These are phyloP conservation scores for Penicillium sp. DNA, from an alignment of 2,329 filamentous ascomycete species.

Conservation along the genomic window DNA sequence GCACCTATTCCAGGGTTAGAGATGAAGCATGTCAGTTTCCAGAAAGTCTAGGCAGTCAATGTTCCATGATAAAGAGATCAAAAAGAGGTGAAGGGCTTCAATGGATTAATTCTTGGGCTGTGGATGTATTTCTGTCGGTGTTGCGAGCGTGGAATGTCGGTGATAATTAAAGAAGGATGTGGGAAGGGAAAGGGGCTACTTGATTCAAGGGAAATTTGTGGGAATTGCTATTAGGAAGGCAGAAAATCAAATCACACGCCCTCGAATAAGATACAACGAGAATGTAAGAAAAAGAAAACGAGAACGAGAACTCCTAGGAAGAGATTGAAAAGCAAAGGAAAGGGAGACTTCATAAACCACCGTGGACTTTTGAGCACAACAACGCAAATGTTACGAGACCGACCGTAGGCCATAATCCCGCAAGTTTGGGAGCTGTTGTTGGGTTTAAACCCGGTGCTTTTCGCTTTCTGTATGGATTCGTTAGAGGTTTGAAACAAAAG, in stretches of 20 bases:
- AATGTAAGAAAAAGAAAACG: slow-evolving; percentile 20
- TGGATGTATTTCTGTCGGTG: slow-evolving; percentile 1
- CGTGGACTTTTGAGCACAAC: slow-evolving; percentile 26
- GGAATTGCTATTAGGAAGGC: slow-evolving; percentile 27
- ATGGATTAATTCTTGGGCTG: slow-evolving; percentile 1
- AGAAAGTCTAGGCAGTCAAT: slow-evolving; percentile 25
- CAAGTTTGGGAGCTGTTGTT: slow-evolving; percentile 7
- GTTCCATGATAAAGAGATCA: neutral
- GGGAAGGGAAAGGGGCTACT: slow-evolving; percentile 17
- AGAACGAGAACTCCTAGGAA: slow-evolving; percentile 15
- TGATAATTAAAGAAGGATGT: slow-evolving; percentile 5
- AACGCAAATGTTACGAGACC: slow-evolving; percentile 1
- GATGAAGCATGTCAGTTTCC: slow-evolving; percentile 49
- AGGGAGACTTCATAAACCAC: slow-evolving; percentile 26
- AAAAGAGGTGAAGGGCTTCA: neutral
- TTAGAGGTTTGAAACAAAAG: neutral
- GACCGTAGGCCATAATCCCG: slow-evolving; percentile 3
- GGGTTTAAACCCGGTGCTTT: slow-evolving; percentile 67
- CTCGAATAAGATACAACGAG: slow-evolving; percentile 39
- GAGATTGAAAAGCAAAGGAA: slow-evolving; percentile 15
- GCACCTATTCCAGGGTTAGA: slow-evolving; percentile 42
- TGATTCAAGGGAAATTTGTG: slow-evolving; percentile 17
- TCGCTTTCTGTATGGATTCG: slow-evolving; percentile 63
- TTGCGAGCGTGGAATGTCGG: slow-evolving; percentile 3
- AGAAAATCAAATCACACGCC: slow-evolving; percentile 21